Base-by-base conservation (phyloP, 345 rosid genomes). In the Eucalyptus rudis region DNA sequence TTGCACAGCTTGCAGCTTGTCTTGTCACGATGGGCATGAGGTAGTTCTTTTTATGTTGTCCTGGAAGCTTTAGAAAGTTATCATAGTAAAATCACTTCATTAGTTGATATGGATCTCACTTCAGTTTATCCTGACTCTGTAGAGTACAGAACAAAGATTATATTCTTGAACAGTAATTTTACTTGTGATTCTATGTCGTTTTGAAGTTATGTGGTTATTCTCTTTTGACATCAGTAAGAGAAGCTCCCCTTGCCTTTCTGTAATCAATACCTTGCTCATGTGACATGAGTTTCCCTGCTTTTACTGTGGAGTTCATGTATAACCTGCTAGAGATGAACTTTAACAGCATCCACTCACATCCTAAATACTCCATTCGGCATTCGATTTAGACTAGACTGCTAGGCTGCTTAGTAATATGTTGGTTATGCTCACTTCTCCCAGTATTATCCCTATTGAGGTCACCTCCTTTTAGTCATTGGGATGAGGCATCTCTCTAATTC, bases 21-120 rank as follows among this genome's bases (percentile, higher is more conserved):
- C 99, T 87, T 97, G 99, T 91, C 99, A 98, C 54, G 98, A 98
- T 92, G 99, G 99, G 31, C 99, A 98, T 87, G 99, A 98, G 99
- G 99, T 98, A 92, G 83, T 84, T 47, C 87, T 40, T 87, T 56
- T 36, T 88, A 45, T 76, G 59, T 33, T 76, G 56, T 71, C 45
- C 33, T 85, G 71, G 45, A 56, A 83, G 50, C 19, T 80, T 54
- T 36, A 86, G 44, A 76, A 43, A 71, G 24, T 40, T 76, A 76
- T 76, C 47, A 11, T 20, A 29, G 47, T 36, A 76, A 71, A 76
- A 19, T 36, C 44, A 36, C 83, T 76, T 76, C 27, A 10, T 76
- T 76, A 36, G 83, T 76, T 25, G 27, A 20, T 40, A 20, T 76
- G 84, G 47, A 76, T 76, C 15, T 40, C 44, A 10, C 27, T 76